Conservation (phyloP, 345 rosid species). For the Eucalyptus albens region DNA sequence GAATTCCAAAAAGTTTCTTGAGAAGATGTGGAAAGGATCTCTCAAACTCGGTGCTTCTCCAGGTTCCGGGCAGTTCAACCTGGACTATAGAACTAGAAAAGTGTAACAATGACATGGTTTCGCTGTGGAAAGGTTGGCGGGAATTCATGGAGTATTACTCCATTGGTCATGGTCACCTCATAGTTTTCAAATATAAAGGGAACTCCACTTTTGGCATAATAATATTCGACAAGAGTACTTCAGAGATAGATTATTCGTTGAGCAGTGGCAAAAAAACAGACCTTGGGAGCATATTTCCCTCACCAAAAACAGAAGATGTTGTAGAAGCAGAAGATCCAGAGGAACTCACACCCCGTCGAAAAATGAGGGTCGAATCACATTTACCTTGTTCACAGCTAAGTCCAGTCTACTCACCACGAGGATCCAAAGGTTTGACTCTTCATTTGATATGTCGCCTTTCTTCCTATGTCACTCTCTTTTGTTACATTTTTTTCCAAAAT, state of each 20-base stretch:
- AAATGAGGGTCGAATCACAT: background rate
- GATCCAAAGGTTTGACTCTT: background rate
- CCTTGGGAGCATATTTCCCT: background rate
- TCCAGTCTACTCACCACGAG: background rate
- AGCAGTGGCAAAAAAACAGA: background rate
- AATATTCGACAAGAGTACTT: background rate
- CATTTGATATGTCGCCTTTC: background rate
- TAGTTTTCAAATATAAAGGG: background rate
- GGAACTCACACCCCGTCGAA: background rate
- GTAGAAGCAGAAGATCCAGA: background rate
- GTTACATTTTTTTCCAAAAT: background rate
- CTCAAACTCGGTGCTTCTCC: background rate
- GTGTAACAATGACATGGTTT: background rate
- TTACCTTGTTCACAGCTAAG: background rate
- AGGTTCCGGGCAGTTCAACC: background rate
- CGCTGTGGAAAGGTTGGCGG: background rate
- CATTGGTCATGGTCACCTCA: background rate
- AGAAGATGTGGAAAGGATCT: background rate
- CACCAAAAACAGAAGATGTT: background rate
- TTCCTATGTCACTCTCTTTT: background rate
- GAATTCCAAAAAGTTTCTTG: background rate
- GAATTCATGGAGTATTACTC: background rate
- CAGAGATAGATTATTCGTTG: background rate
- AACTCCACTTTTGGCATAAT: background rate
- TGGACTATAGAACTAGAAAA: background rate